Evolutionary conservation across 345 rosid genomes (phyloP), one percentile per base, ranked within the genome.

Genomic region (Sisymbrium irio): DNA sequence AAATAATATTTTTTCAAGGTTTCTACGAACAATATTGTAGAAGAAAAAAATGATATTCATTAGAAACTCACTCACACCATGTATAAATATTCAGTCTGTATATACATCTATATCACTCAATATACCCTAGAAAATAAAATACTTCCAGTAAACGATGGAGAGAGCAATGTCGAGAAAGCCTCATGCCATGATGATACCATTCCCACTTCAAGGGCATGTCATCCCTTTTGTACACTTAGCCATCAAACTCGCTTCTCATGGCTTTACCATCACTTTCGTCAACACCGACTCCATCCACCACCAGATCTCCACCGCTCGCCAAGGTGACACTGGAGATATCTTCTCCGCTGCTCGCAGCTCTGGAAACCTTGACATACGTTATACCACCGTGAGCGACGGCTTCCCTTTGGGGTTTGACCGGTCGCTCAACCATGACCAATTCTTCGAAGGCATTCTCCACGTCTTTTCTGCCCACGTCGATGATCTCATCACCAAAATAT

Each of bases 171-270:
- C 65, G 3, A 54, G 17, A 44, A 84, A 75, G 22, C 85, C 69
- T 76, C 88, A 84, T 60, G 85, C 83, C 47, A 76, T 89, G 54
- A 71, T 87, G 81, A 40, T 89, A 20, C 64, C 88, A 19, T 80
- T 67, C 65, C 91, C 95, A 35, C 86, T 89, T 14, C 95, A 89
- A 74, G 95, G 95, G 44, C 95, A 89, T 22, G 79, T 84, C 1
- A 83, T 79, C 57, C 92, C 92, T 27, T 44, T 77, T 19, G 88
- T 78, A 3, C 79, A 85, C 50, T 80, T 89, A 11, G 95, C 95
- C 70, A 35, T 80, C 49, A 85, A 83, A 55, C 95, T 89, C 25
- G 95, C 95, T 18, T 85, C 90, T 4, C 84, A 67, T 11, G 95
- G 92, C 72, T 81, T 89, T 79, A 83, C 88, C 61, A 76, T 89